Evolutionary conservation across 306 rosid species (phyloP), one percentile per base, ranked within the genome.

Genomic region (Senna siamea): DNA sequence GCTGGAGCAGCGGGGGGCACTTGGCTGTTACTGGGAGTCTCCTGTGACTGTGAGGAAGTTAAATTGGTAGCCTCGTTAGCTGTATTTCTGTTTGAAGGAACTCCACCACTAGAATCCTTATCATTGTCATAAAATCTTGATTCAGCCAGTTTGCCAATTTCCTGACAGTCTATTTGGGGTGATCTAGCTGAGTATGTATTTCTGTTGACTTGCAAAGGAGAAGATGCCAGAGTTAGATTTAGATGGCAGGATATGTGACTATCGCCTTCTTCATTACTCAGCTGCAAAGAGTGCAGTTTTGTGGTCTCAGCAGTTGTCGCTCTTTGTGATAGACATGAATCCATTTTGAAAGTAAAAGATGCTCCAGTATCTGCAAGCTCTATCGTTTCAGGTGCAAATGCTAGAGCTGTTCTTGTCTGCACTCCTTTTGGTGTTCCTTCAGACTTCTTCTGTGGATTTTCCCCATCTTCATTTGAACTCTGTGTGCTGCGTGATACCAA

Each of bases 361-460:
- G 99, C 71, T 70, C 98, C 98, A 15, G 99, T 86, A 81, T 92
- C 99, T 22, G 98, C 84, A 67, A 88, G 99, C 65, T 95, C 99
- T 66, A 92, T 67, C 30, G 96, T 82, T 82, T 90, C 98, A 18
- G 84, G 86, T 35, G 86, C 77, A 83, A 89, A 86, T 50, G 78
- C 62, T 75, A 88, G 78, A 17, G 82, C 76, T 9, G 88, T 63
- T 83, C 87, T 84, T 22, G 78, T 73, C 74, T 83, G 91, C 59
- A 56, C 75, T 78, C 80, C 89, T 72, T 65, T 87, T 69, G 76
- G 77, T 71, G 89, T 93, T 64, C 69, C 83, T 72, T 89, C 93
- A 41, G 91, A 87, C 64, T 78, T 85, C 78, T 86, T 89, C 64
- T 81, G 85, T 22, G 84, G 79, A 70, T 80, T 85, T 76, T 76